Conservation (phyloP, 2,329 filamentous ascomycete species). For the Elsinoe ampelina region DNA sequence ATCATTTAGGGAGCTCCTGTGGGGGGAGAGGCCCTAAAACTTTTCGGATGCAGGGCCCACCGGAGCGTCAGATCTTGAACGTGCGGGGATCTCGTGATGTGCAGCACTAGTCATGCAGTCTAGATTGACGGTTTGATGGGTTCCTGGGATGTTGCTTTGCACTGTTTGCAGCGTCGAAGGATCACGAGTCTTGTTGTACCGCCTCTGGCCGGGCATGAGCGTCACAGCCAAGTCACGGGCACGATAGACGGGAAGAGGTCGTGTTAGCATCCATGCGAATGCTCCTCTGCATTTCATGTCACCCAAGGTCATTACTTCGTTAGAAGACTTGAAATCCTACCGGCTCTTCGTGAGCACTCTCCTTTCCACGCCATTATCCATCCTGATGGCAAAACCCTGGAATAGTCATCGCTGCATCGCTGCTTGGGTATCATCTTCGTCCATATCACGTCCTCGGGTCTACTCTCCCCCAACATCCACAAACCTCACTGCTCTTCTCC, state of each 20-base stretch:
- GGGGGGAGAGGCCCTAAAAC: background rate
- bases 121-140: background rate
- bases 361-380: background rate
- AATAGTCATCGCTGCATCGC: background rate
- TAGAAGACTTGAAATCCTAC: background rate
- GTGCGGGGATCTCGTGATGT: background rate
- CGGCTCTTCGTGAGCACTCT: background rate
- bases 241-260: no score
- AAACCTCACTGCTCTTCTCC: conserved; percentile 11
- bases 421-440: background rate
- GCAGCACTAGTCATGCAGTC: conserved; percentile 5
- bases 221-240: no score
- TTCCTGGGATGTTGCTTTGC: background rate
- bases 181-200: background rate
- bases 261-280: background rate
- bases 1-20: background rate
- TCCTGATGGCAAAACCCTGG: background rate
- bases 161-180: background rate
- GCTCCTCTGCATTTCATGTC: background rate
- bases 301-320: background rate
- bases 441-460: background rate
- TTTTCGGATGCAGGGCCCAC: background rate
- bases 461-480: conserved; percentile 22
- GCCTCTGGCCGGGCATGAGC: no score
- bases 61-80: background rate